phyloP scores from a whole-genome alignment of 2,329 filamentous ascomycete species.

The Parastagonospora nodorum region DNA sequence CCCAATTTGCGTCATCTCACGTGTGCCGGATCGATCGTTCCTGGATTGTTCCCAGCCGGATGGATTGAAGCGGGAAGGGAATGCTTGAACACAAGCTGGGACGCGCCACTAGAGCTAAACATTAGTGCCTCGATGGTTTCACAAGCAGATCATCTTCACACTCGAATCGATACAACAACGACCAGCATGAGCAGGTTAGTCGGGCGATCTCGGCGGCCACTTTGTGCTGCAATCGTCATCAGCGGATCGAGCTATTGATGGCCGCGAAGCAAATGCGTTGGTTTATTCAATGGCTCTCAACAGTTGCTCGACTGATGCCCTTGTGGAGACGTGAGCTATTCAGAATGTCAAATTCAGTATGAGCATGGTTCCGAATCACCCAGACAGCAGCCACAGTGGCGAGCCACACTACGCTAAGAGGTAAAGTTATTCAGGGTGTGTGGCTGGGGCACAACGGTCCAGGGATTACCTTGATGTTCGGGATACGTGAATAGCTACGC shows the following conservation, averaged over 20 bases:
- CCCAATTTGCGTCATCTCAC: too few relatives aligned
- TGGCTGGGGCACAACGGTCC: too few relatives aligned
- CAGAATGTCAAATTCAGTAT: neutral
- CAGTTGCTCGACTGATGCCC: neutral
- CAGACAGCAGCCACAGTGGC: neutral
- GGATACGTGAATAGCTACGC: too few relatives aligned
- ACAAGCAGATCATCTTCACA: too few relatives aligned
- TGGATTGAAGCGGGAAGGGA: too few relatives aligned
- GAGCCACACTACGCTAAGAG: neutral
- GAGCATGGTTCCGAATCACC: neutral
- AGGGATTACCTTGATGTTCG: too few relatives aligned
- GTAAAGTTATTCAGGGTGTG: too few relatives aligned
- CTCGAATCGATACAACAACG: neutral
- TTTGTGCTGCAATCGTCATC: neutral
- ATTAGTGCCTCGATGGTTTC: too few relatives aligned
- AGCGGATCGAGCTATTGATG: neutral
- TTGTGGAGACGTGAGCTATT: neutral
- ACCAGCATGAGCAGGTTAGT: neutral
- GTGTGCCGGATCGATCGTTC: too few relatives aligned
- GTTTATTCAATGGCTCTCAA: conserved; percentile 2
- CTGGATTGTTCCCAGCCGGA: too few relatives aligned
- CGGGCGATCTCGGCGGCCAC: neutral
- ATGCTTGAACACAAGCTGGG: too few relatives aligned
- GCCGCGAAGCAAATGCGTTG: neutral
- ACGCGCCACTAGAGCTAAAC: too few relatives aligned